Conservation (phyloP, 2,329 filamentous ascomycete species). For the Aspergillus sp. region DNA sequence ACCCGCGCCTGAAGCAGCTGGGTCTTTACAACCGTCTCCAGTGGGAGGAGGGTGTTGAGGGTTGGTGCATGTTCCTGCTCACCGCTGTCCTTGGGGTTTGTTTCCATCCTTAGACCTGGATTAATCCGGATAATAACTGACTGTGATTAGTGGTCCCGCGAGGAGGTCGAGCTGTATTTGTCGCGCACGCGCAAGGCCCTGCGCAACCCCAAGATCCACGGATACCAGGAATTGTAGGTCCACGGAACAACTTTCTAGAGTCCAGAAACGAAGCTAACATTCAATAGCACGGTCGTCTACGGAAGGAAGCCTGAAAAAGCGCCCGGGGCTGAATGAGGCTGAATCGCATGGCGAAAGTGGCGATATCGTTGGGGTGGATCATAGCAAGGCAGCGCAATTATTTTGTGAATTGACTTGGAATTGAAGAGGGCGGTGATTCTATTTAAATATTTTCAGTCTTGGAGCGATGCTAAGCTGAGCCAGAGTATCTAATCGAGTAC, state of each 20-base stretch:
- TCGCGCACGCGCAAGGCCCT: background rate
- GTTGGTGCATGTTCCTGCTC: conserved; percentile 28
- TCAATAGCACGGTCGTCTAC: conserved; percentile 1
- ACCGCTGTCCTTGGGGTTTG: conserved; percentile 26
- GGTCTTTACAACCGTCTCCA: conserved; percentile 24
- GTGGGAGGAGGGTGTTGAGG: conserved; percentile 30
- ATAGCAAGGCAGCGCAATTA: no score
- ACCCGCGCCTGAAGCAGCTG: conserved; percentile 19
- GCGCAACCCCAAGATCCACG: background rate
- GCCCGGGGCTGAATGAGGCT: background rate
- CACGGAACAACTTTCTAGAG: no score
- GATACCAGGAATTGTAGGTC: conserved; percentile 11
- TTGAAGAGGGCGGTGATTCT: no score
- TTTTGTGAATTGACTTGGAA: no score
- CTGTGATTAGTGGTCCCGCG: conserved; percentile 7
- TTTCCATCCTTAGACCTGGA: background rate
- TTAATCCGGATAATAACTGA: no score
- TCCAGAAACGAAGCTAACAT: no score
- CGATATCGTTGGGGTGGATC: no score
- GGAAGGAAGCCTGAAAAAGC: background rate
- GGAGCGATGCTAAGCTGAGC: no score
- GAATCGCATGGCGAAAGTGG: no score
- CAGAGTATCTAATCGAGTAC: no score
- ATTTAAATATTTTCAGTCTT: no score
- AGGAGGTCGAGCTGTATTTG: conserved; percentile 9